Evolutionary conservation across 768 basidiomycete species (phyloP).

Genomic region (Boletus sp.): DNA sequence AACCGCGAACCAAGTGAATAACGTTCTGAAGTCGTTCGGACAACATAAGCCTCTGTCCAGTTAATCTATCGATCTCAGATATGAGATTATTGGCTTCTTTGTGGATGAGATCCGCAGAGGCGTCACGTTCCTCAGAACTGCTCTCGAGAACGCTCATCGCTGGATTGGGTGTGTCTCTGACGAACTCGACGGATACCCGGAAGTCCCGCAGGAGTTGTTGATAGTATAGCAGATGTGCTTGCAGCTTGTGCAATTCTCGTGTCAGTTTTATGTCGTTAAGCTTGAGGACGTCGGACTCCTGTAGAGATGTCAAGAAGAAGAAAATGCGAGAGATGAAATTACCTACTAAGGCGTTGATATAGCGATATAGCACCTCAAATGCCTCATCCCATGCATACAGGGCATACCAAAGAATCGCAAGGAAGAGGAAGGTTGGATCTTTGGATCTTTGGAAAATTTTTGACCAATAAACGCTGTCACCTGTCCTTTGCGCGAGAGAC

Average conservation of each 20-base stretch:
- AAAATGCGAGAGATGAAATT: neutral
- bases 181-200: conserved; percentile 46
- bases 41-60: conserved; percentile 32
- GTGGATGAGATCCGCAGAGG: conserved; percentile 38
- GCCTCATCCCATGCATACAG: conserved; percentile 64
- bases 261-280: conserved; percentile 45
- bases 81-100: conserved; percentile 50
- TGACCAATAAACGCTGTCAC: conserved; percentile 36
- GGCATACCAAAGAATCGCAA: conserved; percentile 57
- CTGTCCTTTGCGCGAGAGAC: conserved; percentile 28
- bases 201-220: conserved; percentile 55
- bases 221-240: conserved; percentile 60
- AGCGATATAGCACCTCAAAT: conserved; percentile 48
- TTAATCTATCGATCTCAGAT: conserved; percentile 49
- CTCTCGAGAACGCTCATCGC: conserved; percentile 34
- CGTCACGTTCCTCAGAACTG: conserved; percentile 1
- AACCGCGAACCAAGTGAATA: conserved; percentile 30
- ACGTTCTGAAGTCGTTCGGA: conserved; percentile 35
- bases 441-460: conserved; percentile 28
- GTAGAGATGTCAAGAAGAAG: neutral
- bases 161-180: conserved; percentile 48
- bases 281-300: conserved; percentile 49
- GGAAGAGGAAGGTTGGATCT: conserved; percentile 56
- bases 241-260: conserved; percentile 54
- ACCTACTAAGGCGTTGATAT: conserved; percentile 50